Evolutionary conservation across 1,139 yeast species (phyloP).

Genomic region (Taphrina deformans): DNA sequence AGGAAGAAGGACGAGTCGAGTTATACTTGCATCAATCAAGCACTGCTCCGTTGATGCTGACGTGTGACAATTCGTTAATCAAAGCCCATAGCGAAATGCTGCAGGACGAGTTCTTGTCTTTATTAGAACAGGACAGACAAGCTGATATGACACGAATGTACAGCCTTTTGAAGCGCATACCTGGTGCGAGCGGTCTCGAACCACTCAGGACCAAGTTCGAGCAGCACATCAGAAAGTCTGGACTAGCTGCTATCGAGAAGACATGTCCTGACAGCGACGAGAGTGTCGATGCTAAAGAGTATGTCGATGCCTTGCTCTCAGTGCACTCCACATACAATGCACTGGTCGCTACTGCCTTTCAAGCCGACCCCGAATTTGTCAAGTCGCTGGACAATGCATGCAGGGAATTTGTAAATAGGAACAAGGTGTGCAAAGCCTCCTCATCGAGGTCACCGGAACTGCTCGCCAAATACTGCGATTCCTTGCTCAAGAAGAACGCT

Average conservation of each 20-base stretch:
- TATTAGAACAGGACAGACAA: conserved; percentile 74
- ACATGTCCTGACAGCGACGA: conserved; percentile 53
- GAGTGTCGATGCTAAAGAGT: conserved; percentile 68
- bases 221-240: conserved; percentile 71
- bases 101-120: conserved; percentile 70
- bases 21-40: conserved; percentile 85
- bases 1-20: conserved; percentile 76
- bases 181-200: conserved; percentile 60
- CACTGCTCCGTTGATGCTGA: conserved; percentile 69
- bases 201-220: conserved; percentile 78
- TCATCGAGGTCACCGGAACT: conserved; percentile 80
- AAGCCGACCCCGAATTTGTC: conserved; percentile 73
- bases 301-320: conserved; percentile 71
- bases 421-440: conserved; percentile 69
- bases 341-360: conserved; percentile 70
- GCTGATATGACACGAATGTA: conserved; percentile 80
- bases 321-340: conserved; percentile 68
- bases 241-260: conserved; percentile 65
- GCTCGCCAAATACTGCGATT: conserved; percentile 81
- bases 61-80: conserved; percentile 73
- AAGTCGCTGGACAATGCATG: conserved; percentile 86
- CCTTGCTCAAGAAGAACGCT: conserved; percentile 70
- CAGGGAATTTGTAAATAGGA: conserved; percentile 76
- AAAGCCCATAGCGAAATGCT: conserved; percentile 74
- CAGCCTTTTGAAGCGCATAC: conserved; percentile 67